phyloP scores from a whole-genome alignment of 352 stramenopile genomes.

The Phytophthora nicotianae region DNA sequence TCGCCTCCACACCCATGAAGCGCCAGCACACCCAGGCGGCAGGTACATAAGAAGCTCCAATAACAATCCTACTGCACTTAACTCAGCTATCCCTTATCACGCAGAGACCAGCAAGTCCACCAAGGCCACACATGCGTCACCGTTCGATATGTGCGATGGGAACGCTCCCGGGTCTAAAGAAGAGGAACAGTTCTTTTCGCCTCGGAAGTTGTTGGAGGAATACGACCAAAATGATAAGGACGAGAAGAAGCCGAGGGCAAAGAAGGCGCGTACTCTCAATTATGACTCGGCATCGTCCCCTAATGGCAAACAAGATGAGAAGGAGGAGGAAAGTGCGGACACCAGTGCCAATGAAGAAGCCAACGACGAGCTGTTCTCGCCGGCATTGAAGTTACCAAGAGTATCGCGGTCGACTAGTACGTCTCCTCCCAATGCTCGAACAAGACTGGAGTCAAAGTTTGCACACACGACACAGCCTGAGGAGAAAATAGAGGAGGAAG shows the following conservation, averaged over 20 bases:
- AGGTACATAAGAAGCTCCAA: conserved; percentile 22
- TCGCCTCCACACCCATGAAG: conserved; percentile 87
- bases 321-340: conserved; percentile 11
- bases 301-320: conserved; percentile 21
- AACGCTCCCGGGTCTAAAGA: conserved; percentile 32
- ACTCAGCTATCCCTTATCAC: neutral
- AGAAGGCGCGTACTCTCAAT: conserved; percentile 33
- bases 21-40: conserved; percentile 54
- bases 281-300: conserved; percentile 25
- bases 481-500: conserved; percentile 37
- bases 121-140: conserved; percentile 45
- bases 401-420: conserved; percentile 42
- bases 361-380: conserved; percentile 77
- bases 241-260: conserved; percentile 24
- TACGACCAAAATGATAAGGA: conserved; percentile 42
- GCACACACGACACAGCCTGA: conserved; percentile 22
- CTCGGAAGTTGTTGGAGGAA: conserved; percentile 64
- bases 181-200: conserved; percentile 63
- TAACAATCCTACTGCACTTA: conserved; percentile 1
- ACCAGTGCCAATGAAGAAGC: conserved; percentile 32
- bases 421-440: conserved; percentile 38
- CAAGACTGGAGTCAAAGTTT: conserved; percentile 42
- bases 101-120: conserved; percentile 54
- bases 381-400: conserved; percentile 61
- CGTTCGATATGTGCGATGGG: conserved; percentile 9